Evolutionary conservation across 805 yeast genomes (phyloP), one percentile per base, ranked within the genome.

Genomic region (Wickerhamiella siamensis): DNA sequence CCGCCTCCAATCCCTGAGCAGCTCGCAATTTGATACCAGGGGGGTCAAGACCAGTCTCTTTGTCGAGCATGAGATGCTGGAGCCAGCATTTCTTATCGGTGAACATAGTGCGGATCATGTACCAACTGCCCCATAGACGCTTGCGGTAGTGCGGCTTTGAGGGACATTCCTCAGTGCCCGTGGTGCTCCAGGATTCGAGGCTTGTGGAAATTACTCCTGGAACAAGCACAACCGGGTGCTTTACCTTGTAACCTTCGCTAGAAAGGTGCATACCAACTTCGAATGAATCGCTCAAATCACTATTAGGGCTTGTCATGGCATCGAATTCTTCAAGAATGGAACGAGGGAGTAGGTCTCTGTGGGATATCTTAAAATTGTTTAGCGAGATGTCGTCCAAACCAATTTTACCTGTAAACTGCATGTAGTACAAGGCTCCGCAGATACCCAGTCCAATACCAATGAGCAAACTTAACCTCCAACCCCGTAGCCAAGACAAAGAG

Each of bases 131-230:
- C 98, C 98, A 91, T 43, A 91, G 59, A 50, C 97, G 67, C 56
- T 86, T 87, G 40, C 98, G 69, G 63, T 88, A 91, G 59, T 88
- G 93, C 8, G 77, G 70, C 45, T 77, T 74, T 31, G 84, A 72
- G 3, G 94, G 91, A 58, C 98, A 91, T 5, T 77, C 91, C 2
- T 66, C 72, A 4, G 79, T 71, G 9, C 86, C 86, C 27, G 66
- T 71, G 2, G 83, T 65, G 0, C 94, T 79, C 98, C 98, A 91
- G 38, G 86, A 77, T 60, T 91, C 98, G 31, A 91, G 67, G 3
- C 96, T 96, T 0, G 97, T 87, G 24, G 95, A 82, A 42, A 83
- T 83, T 12, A 88, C 96, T 3, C 98, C 98, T 0, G 98, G 98
- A 16, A 91, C 83, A 77, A 91, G 72, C 3, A 91, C 72, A 12